Conservation (phyloP, 257 asterid species). For the Jaltomata sinuosa region DNA sequence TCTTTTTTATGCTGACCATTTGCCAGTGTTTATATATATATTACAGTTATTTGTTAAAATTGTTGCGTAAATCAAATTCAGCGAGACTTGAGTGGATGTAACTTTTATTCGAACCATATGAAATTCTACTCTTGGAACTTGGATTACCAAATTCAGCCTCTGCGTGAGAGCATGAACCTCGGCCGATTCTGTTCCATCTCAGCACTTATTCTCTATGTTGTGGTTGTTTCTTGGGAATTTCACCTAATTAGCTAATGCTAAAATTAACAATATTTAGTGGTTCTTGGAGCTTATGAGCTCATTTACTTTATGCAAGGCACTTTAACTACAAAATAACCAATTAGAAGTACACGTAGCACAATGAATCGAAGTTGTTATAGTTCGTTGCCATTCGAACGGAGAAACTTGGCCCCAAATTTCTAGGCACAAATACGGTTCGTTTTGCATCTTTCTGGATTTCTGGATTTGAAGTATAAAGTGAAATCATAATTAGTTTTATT, state of each 20-base stretch:
- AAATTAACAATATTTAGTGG: not conserved
- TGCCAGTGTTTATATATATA: not conserved
- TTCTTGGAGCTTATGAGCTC: not conserved
- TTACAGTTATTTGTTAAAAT: not conserved
- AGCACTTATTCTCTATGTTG: not conserved
- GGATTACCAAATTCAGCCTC: not conserved
- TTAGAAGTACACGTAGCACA: not conserved
- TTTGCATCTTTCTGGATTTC: not conserved
- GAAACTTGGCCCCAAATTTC: not conserved
- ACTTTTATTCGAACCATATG: not conserved
- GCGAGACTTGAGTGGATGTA: not conserved
- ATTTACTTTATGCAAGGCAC: not conserved
- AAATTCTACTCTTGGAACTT: not conserved
- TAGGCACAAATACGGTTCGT: too few relatives aligned
- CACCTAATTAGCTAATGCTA: not conserved
- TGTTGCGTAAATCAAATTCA: not conserved
- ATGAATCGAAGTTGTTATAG: not conserved
- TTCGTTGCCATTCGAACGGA: not conserved
- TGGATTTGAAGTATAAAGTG: not conserved
- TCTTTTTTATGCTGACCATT: not conserved
- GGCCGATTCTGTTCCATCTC: not conserved
- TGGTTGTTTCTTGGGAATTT: not conserved
- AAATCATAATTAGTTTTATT: not conserved
- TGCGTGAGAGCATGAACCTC: not conserved
- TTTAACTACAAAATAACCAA: not conserved